Evolutionary conservation across 2,329 filamentous ascomycete genomes (phyloP), one percentile per base, ranked within the genome.

Genomic region (Ceratocystis harringtonii): DNA sequence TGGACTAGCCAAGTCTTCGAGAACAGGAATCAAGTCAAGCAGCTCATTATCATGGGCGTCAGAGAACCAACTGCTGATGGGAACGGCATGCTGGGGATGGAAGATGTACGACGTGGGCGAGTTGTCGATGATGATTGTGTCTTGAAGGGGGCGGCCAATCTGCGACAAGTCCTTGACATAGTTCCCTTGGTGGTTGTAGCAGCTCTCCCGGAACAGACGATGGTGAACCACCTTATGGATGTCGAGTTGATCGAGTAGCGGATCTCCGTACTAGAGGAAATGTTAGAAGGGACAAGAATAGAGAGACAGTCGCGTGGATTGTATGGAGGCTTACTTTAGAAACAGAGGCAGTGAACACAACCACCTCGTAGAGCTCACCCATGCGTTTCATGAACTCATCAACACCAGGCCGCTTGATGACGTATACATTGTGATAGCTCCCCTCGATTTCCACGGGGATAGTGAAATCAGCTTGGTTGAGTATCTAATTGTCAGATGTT

Each of bases 51-150:
- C 94, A 77, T 99, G 94, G 68, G 94, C 94, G 77, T 99, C 94
- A 70, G 92, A 96, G 79, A 99, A 99, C 94, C 94, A 99, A 81
- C 92, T 97, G 83, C 92, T 96, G 78, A 99, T 99, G 30, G 94
- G 94, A 62, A 99, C 92, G 68, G 94, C 94, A 75, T 99, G 94
- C 78, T 99, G 92, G 28, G 94, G 94, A 74, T 99, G 94, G 82
- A 99, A 99, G 72, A 99, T 97, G 79, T 99, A 99, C 12, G 92
- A 97, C 3, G 94, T 99, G 1, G 94, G 94, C 60, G 94, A 97
- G 77, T 99, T 99, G 79, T 99, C 94, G 73, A 99, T 99, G 75
- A 99, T 99, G 74, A 99, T 99, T 22, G 92, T 99, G 74, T 99
- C 92, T 75, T 90, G 90, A 66, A 99, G 84, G 74, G 97, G 92